Percentiles rank a stretch among this genome's conserved stretches.
Conservation (phyloP, 2,329 filamentous ascomycete species). For the Ceratocystis albifundus region DNA sequence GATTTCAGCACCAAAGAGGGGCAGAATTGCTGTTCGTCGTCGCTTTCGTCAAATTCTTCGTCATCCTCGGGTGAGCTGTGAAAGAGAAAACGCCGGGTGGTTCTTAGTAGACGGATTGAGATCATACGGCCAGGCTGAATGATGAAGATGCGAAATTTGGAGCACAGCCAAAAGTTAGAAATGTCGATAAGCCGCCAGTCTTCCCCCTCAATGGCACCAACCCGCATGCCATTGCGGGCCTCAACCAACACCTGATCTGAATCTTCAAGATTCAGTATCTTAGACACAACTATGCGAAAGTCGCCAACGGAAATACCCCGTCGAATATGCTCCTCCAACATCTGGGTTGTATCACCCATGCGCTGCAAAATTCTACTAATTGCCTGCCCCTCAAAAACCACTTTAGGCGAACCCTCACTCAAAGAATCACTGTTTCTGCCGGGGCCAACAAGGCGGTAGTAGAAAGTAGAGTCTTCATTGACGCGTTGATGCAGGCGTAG, state of each 20-base stretch:
- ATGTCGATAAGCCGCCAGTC: conserved; percentile 20
- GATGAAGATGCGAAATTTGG: conserved; percentile 19
- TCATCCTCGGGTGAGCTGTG: conserved; percentile 19
- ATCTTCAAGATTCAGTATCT: conserved; percentile 16
- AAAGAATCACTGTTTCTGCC: background rate
- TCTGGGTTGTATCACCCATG: background rate
- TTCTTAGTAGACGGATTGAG: conserved; percentile 10
- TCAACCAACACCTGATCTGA: conserved; percentile 18
- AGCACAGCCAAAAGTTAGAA: conserved; percentile 19
- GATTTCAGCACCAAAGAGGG: background rate
- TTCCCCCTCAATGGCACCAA: conserved; percentile 19
- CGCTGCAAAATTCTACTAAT: background rate
- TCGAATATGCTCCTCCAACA: conserved; percentile 10
- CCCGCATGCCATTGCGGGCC: conserved; percentile 19
- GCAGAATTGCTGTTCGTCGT: background rate
- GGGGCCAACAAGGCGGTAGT: conserved; percentile 17
- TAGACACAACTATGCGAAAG: conserved; percentile 13
- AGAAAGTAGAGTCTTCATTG: conserved; percentile 14
- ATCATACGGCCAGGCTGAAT: conserved; percentile 9
- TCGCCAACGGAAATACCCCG: conserved; percentile 11
- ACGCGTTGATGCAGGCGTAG: conserved; percentile 16
- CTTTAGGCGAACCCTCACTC: background rate
- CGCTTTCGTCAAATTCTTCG: conserved; percentile 15
- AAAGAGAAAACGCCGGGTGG: conserved; percentile 16
- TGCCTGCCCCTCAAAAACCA: background rate